Evolutionary conservation across 148 eudicot species (phyloP).

Genomic region (Camellia granthamiana): DNA sequence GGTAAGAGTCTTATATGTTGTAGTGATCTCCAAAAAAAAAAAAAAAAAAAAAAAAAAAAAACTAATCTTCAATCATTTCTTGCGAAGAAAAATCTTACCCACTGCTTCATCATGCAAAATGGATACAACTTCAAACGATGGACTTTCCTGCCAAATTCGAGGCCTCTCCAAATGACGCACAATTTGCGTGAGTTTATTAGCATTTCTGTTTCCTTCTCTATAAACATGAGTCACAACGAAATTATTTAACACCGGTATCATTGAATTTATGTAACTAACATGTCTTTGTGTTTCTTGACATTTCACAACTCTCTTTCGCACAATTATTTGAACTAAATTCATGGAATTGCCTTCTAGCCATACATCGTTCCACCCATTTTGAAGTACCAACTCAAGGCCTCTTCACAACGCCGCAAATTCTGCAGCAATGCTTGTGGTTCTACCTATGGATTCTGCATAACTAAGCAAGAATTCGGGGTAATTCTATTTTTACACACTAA

Average conservation of each 20-base stretch:
- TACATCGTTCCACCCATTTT: slow-evolving; percentile 58
- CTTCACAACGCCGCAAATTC: slow-evolving; percentile 67
- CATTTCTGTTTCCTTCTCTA: slow-evolving; percentile 78
- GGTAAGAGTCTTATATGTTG: no score
- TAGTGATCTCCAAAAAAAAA: no score
- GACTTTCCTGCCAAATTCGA: slow-evolving; percentile 50
- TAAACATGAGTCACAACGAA: slow-evolving; percentile 66
- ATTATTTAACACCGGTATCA: slow-evolving; percentile 49
- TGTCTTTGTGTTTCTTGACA: slow-evolving; percentile 50
- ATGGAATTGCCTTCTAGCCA: slow-evolving; percentile 88
- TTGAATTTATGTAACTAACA: slow-evolving; percentile 41
- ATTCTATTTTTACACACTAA: no score
- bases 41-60: no score
- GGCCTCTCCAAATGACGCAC: slow-evolving; percentile 57
- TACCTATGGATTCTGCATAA: slow-evolving; percentile 59
- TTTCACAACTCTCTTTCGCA: slow-evolving; percentile 29
- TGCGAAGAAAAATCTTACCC: slow-evolving; percentile 56
- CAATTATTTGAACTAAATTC: slow-evolving; percentile 46
- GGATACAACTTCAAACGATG: slow-evolving; percentile 51
- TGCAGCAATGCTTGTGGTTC: slow-evolving; percentile 50
- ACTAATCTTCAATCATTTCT: no score
- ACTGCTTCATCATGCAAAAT: slow-evolving; percentile 70
- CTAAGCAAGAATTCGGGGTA: slow-evolving; percentile 49
- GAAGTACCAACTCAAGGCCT: slow-evolving; percentile 72
- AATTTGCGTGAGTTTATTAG: slow-evolving; percentile 69